Conservation (phyloP, 2,329 filamentous ascomycete species). For the Leptoxyphium fumago region DNA sequence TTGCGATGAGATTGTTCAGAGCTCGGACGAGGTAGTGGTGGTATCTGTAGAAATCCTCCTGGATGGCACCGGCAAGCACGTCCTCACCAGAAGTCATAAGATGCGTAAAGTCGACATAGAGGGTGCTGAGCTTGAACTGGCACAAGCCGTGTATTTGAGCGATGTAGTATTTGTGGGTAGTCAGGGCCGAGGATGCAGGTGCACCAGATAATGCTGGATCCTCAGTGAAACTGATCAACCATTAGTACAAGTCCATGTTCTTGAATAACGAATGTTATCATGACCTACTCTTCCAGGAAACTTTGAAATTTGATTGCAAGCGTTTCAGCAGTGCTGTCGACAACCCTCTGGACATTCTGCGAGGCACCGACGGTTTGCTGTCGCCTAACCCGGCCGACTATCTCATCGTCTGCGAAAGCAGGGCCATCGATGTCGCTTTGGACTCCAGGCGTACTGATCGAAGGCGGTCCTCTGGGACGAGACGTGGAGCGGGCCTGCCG, state of each 20-base stretch:
- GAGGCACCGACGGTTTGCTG: slow-evolving; percentile 30
- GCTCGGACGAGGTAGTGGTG: slow-evolving; percentile 79
- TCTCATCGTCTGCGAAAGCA: slow-evolving; percentile 44
- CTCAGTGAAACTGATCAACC: slow-evolving; percentile 43
- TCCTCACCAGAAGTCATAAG: slow-evolving; percentile 63
- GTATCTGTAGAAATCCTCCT: slow-evolving; percentile 87
- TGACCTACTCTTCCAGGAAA: slow-evolving; percentile 59
- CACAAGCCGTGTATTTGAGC: slow-evolving; percentile 69
- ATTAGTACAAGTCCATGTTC: slow-evolving; percentile 1
- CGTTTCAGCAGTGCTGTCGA: slow-evolving; percentile 60
- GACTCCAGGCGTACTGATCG: slow-evolving; percentile 34
- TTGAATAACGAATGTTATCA: background rate
- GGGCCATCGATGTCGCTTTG: slow-evolving; percentile 40
- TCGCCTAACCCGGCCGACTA: slow-evolving; percentile 34
- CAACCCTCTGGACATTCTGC: slow-evolving; percentile 49
- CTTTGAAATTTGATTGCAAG: slow-evolving; percentile 64
- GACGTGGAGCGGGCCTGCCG: slow-evolving; percentile 34
- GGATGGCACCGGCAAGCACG: slow-evolving; percentile 70
- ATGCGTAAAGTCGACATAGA: slow-evolving; percentile 81
- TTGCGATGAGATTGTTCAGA: slow-evolving; percentile 83
- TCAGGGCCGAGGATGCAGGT: slow-evolving; percentile 54
- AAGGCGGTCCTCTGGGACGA: slow-evolving; percentile 38
- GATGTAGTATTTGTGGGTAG: slow-evolving; percentile 71
- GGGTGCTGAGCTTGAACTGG: slow-evolving; percentile 61
- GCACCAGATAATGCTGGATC: slow-evolving; percentile 49